Conservation (phyloP, 768 basidiomycete genomes). For the Basidioascus undulatus region DNA sequence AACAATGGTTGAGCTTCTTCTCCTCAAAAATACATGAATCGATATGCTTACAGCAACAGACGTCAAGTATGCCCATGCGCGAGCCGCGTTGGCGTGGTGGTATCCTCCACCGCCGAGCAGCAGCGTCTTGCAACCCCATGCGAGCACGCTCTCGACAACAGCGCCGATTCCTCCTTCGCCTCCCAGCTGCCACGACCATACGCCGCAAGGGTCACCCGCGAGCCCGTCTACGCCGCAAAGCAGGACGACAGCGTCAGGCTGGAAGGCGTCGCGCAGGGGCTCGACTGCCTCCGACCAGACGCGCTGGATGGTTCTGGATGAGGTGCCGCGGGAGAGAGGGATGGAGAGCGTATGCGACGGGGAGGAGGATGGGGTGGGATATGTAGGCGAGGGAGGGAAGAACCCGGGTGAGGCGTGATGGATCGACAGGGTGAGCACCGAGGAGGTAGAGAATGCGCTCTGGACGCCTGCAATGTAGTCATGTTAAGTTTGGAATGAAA, state of each 20-base stretch:
- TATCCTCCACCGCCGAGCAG: slow-evolving; percentile 43
- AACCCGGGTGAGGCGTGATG: slow-evolving; percentile 67
- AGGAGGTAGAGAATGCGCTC: slow-evolving; percentile 16
- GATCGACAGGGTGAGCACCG: slow-evolving; percentile 42
- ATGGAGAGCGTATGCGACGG: slow-evolving; percentile 48
- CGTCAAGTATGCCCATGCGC: slow-evolving; percentile 67
- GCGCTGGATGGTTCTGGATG: slow-evolving; percentile 31
- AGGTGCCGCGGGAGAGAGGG: slow-evolving; percentile 49
- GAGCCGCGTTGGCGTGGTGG: slow-evolving; percentile 52
- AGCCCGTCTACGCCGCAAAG: slow-evolving; percentile 77
- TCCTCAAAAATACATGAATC: background rate
- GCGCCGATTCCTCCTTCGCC: slow-evolving; percentile 37
- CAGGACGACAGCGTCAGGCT: slow-evolving; percentile 52
- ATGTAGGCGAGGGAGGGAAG: slow-evolving; percentile 41
- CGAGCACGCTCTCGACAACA: slow-evolving; percentile 13
- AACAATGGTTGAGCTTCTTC: background rate
- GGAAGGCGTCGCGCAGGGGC: slow-evolving; percentile 31
- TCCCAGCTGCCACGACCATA: slow-evolving; percentile 49
- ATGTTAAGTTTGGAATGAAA: no score
- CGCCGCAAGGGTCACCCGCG: slow-evolving; percentile 53
- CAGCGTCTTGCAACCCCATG: slow-evolving; percentile 11
- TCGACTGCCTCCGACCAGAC: slow-evolving; percentile 41
- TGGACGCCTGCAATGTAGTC: slow-evolving; percentile 15
- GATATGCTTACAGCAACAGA: slow-evolving; percentile 37
- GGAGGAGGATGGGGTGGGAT: slow-evolving; percentile 23